Evolutionary conservation across 2,329 filamentous ascomycete genomes (phyloP).

Genomic region (Clathrospora elynae): DNA sequence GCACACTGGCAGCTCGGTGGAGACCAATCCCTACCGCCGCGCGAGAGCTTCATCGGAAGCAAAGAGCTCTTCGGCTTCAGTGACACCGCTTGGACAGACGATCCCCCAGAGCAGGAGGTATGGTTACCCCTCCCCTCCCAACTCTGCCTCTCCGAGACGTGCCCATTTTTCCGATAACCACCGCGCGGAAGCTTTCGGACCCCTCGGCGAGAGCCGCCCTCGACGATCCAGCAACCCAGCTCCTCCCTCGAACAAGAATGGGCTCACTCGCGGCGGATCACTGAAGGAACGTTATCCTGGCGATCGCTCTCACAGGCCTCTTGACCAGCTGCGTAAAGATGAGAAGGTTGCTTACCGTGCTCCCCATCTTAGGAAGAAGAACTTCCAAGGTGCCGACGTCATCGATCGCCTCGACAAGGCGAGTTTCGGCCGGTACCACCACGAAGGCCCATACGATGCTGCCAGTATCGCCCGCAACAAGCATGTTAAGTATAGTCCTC

Average conservation of each 20-base stretch:
- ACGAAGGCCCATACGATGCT: slow-evolving; percentile 89
- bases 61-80: slow-evolving; percentile 29
- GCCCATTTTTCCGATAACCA: slow-evolving; percentile 41
- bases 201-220: slow-evolving; percentile 36
- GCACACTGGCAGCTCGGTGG: slow-evolving; percentile 46
- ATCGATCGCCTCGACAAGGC: slow-evolving; percentile 79
- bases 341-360: slow-evolving; percentile 68
- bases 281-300: slow-evolving; percentile 65
- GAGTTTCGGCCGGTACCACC: slow-evolving; percentile 74
- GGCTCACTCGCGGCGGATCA: slow-evolving; percentile 55
- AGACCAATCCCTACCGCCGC: slow-evolving; percentile 53
- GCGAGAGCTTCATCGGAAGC: slow-evolving; percentile 39
- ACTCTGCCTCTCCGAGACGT: slow-evolving; percentile 60
- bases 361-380: slow-evolving; percentile 68
- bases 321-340: slow-evolving; percentile 69
- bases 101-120: slow-evolving; percentile 35
- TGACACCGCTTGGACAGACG: slow-evolving; percentile 22
- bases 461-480: slow-evolving; percentile 75
- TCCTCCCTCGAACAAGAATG: slow-evolving; percentile 29
- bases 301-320: slow-evolving; percentile 68
- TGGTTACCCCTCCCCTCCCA: slow-evolving; percentile 58
- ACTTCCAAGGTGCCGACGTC: slow-evolving; percentile 71
- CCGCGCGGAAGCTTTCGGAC: slow-evolving; percentile 41
- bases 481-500: slow-evolving; percentile 65
- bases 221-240: slow-evolving; percentile 43